Base-by-base conservation (phyloP, 345 rosid genomes). In the Rhodamnia rubescens region DNA sequence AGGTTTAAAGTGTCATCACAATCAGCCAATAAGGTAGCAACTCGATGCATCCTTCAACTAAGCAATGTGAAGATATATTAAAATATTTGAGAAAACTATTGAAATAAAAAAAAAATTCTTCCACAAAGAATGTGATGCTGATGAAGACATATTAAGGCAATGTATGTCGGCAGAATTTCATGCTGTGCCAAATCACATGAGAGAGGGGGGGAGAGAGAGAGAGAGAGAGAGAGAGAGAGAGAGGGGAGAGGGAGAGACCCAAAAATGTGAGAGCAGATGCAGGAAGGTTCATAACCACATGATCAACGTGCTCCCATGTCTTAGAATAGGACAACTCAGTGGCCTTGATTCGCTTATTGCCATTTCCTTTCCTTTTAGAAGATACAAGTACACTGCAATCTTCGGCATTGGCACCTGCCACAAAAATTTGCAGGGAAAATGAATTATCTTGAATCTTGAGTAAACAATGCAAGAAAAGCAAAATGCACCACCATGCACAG, bases 241-340 rank as follows among this genome's bases (percentile, higher is more conserved):
- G 40, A 36, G 40, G 40, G 11, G 44, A 1, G 21, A 74, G 53
- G 69, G 22, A 64, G 44, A 52, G 92, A 96, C 98, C 98, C 57
- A 97, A 91, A 91, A 97, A 97, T 74, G 92, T 88, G 83, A 95
- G 84, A 84, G 98, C 98, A 88, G 99, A 97, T 84, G 98, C 99
- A 69, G 99, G 99, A 88, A 97, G 99, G 90, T 97, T 97, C 99
- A 97, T 97, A 61, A 97, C 92, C 81, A 97, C 90, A 89, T 96
- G 99, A 91, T 97, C 98, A 82, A 96, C 86, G 88, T 96, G 98
- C 90, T 95, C 98, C 98, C 98, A 93, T 3, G 98, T 89, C 92
- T 92, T 96, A 61, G 93, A 64, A 32, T 88, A 84, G 81, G 92
- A 89, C 74, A 91, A 85, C 86, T 88, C 86, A 7, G 94, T 88